A percentile compares a stretch with the other conserved stretches of the same genome.
phyloP scores from a whole-genome alignment of 2,329 filamentous ascomycete genomes.

The Botrytis squamosa region DNA sequence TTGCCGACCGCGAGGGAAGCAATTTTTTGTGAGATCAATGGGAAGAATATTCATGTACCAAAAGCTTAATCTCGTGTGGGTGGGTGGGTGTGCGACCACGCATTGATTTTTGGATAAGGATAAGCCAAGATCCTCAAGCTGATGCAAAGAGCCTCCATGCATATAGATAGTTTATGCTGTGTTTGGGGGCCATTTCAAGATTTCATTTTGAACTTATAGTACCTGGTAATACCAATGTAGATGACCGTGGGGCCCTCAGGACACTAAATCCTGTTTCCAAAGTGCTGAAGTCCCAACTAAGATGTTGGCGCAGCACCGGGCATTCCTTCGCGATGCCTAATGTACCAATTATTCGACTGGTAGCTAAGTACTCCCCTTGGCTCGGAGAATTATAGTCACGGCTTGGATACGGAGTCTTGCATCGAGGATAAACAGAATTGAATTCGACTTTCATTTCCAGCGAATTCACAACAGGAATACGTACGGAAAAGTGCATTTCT shows the following conservation, averaged over 20 bases:
- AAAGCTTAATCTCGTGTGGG: slow-evolving; percentile 8
- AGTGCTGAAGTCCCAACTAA: slow-evolving; percentile 7
- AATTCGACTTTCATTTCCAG: not conserved
- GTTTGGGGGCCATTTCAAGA: not conserved
- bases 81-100: not conserved
- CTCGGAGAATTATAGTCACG: slow-evolving; percentile 2
- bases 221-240: not conserved
- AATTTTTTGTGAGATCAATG: not conserved
- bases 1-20: slow-evolving; percentile 5
- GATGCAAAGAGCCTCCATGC: slow-evolving; percentile 17
- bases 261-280: not conserved
- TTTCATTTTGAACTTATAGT: not conserved
- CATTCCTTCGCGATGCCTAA: slow-evolving; percentile 12
- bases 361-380: not conserved
- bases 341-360: not conserved
- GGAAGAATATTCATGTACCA: slow-evolving; percentile 5
- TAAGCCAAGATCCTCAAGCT: not conserved
- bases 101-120: slow-evolving; percentile 5
- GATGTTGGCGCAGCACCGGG: slow-evolving; percentile 3
- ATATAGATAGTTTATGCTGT: slow-evolving; percentile 2
- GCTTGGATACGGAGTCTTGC: not conserved
- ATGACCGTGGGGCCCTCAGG: not conserved
- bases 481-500: not conserved
- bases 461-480: not conserved
- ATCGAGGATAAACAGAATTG: not conserved